Evolutionary conservation across 2,329 filamentous ascomycete genomes (phyloP).

Genomic region (Pestalotiopsis sp.): DNA sequence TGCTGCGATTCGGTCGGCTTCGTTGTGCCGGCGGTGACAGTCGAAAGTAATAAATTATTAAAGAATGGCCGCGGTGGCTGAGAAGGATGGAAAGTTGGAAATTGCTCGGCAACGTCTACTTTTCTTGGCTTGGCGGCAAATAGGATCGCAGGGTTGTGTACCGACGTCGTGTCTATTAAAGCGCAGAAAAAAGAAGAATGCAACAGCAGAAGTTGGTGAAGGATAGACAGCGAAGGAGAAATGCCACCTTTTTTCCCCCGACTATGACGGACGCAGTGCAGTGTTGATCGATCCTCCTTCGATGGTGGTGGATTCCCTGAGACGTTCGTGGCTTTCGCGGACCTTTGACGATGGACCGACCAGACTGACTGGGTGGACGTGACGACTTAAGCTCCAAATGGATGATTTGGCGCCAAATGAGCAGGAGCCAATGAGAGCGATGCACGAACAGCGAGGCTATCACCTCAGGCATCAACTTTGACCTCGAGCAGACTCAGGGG

Average conservation of each 20-base stretch:
- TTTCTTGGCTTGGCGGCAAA: background rate
- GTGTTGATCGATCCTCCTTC: background rate
- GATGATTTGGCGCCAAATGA: constrained; percentile 6
- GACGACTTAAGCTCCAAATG: constrained; percentile 4
- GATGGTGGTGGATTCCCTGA: background rate
- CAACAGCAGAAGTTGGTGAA: constrained; percentile 5
- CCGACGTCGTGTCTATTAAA: constrained; percentile 5
- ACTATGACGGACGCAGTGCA: background rate
- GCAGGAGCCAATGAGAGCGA: background rate
- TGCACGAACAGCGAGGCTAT: constrained; percentile 5
- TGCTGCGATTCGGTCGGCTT: background rate
- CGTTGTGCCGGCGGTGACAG: background rate
- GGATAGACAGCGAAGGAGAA: constrained; percentile 9
- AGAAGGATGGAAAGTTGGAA: background rate
- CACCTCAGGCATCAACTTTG: constrained; percentile 9
- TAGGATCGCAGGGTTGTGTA: background rate
- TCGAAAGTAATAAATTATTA: background rate
- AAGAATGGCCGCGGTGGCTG: constrained; percentile 9
- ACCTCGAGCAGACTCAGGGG: background rate
- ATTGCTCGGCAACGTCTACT: constrained; percentile 2
- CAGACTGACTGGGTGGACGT: background rate
- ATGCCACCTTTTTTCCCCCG: background rate
- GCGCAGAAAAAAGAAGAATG: background rate
- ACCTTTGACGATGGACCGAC: background rate
- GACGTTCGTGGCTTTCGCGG: constrained; percentile 3